Evolutionary conservation across 176 grass and related monocot species (phyloP).

Genomic region (Avena insularis): DNA sequence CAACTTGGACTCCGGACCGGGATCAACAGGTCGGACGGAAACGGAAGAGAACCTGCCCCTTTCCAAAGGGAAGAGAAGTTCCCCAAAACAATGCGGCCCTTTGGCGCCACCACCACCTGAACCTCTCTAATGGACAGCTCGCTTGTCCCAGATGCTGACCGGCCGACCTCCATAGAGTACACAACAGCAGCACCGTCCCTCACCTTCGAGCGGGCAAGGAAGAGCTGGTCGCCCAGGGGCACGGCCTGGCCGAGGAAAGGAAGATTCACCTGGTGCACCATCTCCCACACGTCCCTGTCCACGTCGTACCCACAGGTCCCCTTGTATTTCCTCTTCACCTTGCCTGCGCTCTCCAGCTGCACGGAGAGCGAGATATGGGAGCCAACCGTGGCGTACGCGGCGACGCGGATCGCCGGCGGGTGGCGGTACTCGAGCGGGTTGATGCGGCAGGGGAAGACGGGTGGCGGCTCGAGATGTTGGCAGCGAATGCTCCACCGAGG

Average conservation of each 20-base stretch:
- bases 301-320: constrained; percentile 8
- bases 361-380: neutral
- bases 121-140: neutral
- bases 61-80: neutral
- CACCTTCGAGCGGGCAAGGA: neutral
- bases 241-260: neutral
- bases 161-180: neutral
- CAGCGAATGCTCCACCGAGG: neutral
- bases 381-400: neutral
- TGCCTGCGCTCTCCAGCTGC: neutral
- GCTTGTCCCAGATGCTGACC: neutral
- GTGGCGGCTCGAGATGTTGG: neutral
- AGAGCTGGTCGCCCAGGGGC: neutral
- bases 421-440: neutral
- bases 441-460: neutral
- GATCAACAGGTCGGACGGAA: neutral
- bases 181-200: neutral
- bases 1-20: neutral
- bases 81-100: neutral
- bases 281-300: constrained; percentile 5
- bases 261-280: neutral
- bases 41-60: neutral
- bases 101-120: neutral
- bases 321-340: neutral
- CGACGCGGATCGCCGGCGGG: neutral